Conservation (phyloP, 225 moss, liverwort and hornwort species). For the Pleurozium schreberi region DNA sequence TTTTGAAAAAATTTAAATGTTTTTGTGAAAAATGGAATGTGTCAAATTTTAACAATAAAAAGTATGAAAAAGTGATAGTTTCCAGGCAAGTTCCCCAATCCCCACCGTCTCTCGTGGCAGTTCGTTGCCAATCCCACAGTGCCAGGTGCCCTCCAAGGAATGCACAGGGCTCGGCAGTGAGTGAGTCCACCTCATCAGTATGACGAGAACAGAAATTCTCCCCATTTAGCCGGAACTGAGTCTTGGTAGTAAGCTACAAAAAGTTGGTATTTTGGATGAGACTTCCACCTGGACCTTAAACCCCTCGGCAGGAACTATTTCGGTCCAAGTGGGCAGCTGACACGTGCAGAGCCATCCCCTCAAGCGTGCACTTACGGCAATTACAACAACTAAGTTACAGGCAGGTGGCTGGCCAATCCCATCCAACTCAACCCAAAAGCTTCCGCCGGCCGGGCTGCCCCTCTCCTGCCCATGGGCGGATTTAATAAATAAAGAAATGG, state of each 20-base stretch:
- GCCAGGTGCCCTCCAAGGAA: background rate
- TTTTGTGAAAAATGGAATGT: too few species aligned
- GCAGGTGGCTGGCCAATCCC: too few species aligned
- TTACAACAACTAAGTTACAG: background rate
- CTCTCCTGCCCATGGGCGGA: background rate
- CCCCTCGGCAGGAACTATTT: background rate
- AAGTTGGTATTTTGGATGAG: background rate
- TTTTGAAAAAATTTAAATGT: too few species aligned
- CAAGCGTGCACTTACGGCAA: background rate
- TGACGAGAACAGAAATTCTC: background rate
- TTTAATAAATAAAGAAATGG: background rate
- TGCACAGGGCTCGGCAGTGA: background rate
- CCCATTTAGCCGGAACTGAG: background rate
- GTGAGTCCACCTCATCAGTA: too few species aligned
- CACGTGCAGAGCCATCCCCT: background rate
- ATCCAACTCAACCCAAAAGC: too few species aligned
- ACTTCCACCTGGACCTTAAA: background rate
- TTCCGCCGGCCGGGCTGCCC: too few species aligned
- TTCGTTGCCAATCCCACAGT: background rate
- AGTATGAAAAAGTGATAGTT: too few species aligned
- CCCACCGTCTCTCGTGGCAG: background rate
- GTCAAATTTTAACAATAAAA: too few species aligned
- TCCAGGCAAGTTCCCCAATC: too few species aligned
- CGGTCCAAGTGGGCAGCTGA: background rate
- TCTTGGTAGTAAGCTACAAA: too few species aligned